Conservation (phyloP, 305 asterid species). For the Fraxinus dipetala region DNA sequence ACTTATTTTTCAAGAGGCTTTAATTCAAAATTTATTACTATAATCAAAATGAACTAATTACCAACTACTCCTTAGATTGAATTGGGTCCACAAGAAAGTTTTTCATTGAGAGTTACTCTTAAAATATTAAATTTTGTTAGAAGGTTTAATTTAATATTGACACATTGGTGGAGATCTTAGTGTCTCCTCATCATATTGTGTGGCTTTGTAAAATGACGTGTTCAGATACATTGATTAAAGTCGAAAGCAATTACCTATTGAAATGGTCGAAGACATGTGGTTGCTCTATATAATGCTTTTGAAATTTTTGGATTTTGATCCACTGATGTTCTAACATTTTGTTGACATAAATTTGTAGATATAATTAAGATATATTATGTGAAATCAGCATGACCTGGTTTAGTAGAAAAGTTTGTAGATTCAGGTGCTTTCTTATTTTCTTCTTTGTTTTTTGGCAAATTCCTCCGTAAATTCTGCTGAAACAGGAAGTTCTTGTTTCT, state of each 20-base stretch:
- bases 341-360: neutral
- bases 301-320: neutral
- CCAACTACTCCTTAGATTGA: neutral
- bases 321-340: neutral
- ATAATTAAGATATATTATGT: neutral
- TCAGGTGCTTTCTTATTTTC: neutral
- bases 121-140: neutral
- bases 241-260: neutral
- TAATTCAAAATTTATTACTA: neutral
- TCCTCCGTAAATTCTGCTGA: neutral
- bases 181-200: neutral
- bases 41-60: neutral
- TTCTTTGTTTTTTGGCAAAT: neutral
- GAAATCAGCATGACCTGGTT: neutral
- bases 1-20: neutral
- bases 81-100: neutral
- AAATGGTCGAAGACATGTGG: constrained; percentile 6
- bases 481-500: neutral
- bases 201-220: neutral
- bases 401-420: neutral
- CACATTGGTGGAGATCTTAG: neutral
- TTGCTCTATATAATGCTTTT: neutral
- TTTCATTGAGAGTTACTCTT: neutral
- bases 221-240: neutral
- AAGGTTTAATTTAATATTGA: neutral